These are phyloP conservation scores for Wickerhamomyces kurtzmanii DNA, from an alignment of 805 yeast genomes.

Conservation along the genomic window DNA sequence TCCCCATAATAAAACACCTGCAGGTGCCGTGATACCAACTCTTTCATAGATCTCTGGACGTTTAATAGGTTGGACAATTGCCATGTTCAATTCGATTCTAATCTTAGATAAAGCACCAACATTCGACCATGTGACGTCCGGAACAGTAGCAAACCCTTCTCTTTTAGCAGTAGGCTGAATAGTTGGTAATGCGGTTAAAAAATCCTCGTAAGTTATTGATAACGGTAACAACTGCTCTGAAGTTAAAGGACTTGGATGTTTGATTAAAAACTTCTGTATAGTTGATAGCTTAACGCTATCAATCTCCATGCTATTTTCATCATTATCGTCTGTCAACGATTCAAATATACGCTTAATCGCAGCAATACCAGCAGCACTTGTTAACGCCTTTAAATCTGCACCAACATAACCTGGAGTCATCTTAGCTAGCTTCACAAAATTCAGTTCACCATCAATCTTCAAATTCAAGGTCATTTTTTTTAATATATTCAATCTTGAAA, in stretches of 20 bases:
- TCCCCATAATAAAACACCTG: conserved; percentile 97
- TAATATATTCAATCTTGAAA: conserved; percentile 66
- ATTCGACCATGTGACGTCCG: conserved; percentile 92
- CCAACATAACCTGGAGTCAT: conserved; percentile 97
- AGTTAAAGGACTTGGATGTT: conserved; percentile 75
- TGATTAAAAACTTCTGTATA: conserved; percentile 60
- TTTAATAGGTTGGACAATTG: conserved; percentile 93
- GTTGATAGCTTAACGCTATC: conserved; percentile 40
- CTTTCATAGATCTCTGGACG: conserved; percentile 82
- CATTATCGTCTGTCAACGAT: conserved; percentile 20
- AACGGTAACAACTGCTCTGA: conserved; percentile 67
- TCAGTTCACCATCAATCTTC: conserved; percentile 60
- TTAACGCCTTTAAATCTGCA: conserved; percentile 90
- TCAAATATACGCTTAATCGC: conserved; percentile 89
- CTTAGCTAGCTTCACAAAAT: conserved; percentile 69
- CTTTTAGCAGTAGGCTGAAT: conserved; percentile 96
- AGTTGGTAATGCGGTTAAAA: conserved; percentile 76
- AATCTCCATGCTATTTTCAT: conserved; percentile 21
- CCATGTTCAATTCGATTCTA: conserved; percentile 89
- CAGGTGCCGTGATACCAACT: conserved; percentile 94
- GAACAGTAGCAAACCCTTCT: conserved; percentile 98
- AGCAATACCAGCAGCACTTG: conserved; percentile 89
- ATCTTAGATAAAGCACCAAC: conserved; percentile 83
- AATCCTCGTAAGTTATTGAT: conserved; percentile 71
- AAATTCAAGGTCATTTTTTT: conserved; percentile 61